Evolutionary conservation across 225 moss, liverwort and hornwort genomes (phyloP).

Genomic region (Bryoerythrophyllum caledonicum): DNA sequence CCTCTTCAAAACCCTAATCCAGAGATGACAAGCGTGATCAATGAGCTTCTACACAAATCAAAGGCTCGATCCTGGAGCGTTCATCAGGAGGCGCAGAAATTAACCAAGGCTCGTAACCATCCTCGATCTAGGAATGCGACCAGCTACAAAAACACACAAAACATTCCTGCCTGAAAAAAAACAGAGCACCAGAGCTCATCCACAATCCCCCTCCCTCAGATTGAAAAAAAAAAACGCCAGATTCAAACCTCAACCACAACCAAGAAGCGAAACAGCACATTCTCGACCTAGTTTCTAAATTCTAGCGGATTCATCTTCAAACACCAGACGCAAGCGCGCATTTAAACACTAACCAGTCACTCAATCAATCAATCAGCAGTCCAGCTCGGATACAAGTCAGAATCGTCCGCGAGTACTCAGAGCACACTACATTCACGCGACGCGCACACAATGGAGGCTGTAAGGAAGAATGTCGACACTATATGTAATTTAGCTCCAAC

Average conservation of each 20-base stretch:
- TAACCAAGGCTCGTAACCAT: neutral
- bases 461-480: no score
- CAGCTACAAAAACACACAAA: neutral
- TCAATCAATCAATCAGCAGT: no score
- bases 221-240: neutral
- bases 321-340: no score
- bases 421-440: neutral
- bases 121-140: neutral
- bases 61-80: neutral
- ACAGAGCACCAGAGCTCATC: neutral
- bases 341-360: no score
- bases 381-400: no score
- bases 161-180: neutral
- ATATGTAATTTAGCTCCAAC: neutral
- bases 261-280: neutral
- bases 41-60: neutral
- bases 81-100: neutral
- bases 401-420: neutral
- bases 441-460: no score
- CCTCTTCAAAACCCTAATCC: constrained; percentile 21
- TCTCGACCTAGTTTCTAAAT: neutral
- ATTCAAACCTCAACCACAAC: neutral
- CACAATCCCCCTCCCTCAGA: neutral
- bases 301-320: constrained; percentile 3
- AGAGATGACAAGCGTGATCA: neutral